These are phyloP conservation scores for Rubroshorea leprosula DNA, from an alignment of 345 rosid species.

Conservation along the genomic window DNA sequence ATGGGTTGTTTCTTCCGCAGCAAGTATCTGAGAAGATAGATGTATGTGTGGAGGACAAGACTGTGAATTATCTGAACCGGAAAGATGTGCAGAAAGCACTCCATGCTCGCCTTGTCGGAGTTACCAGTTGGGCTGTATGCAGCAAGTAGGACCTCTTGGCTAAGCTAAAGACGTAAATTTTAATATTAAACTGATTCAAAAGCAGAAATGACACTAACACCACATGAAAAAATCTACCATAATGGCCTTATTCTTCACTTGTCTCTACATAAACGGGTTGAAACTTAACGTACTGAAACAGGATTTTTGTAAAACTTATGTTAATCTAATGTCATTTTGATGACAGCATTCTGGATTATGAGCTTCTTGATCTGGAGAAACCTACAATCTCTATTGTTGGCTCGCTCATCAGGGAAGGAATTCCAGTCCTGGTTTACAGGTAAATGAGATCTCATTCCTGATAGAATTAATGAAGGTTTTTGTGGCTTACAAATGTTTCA, in stretches of 20 bases:
- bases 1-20: constrained; percentile 19
- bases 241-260: no score
- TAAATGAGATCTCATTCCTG: constrained; percentile 14
- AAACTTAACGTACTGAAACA: constrained; percentile 3
- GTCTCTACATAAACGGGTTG: no score
- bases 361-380: constrained; percentile 67
- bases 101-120: constrained; percentile 63
- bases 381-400: constrained; percentile 74
- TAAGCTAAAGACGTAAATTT: neutral
- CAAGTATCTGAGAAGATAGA: constrained; percentile 47
- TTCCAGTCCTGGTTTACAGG: constrained; percentile 89
- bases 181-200: neutral
- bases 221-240: no score
- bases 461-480: neutral
- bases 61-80: constrained; percentile 59
- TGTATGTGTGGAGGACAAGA: constrained; percentile 66
- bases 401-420: constrained; percentile 55
- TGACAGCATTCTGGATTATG: constrained; percentile 72
- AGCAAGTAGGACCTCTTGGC: constrained; percentile 42
- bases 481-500: neutral
- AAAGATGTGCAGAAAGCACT: constrained; percentile 61
- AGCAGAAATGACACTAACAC: neutral
- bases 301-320: neutral
- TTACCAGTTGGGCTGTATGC: constrained; percentile 50
- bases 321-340: neutral